Conservation (phyloP, 116 monocot genomes). For the Papilionanthe hybrid region DNA sequence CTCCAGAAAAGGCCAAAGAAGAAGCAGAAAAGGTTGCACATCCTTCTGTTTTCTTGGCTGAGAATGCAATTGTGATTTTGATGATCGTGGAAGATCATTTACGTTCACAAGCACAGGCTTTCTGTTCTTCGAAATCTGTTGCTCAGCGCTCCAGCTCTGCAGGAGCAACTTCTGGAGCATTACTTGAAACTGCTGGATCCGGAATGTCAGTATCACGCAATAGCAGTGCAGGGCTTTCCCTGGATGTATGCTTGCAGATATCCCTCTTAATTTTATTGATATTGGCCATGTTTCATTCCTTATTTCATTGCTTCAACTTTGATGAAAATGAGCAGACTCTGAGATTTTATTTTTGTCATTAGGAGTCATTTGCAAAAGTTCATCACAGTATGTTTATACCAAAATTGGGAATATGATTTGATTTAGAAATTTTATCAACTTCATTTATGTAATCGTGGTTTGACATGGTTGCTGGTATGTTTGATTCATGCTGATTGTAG, state of each 20-base stretch:
- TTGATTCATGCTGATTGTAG: constrained; percentile 6
- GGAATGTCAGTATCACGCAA: constrained; percentile 41
- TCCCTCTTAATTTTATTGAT: not conserved
- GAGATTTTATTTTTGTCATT: not conserved
- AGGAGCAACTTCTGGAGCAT: constrained; percentile 35
- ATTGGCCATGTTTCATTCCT: not conserved
- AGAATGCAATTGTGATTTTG: constrained; percentile 89
- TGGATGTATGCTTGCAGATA: constrained; percentile 65
- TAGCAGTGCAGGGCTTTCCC: constrained; percentile 71
- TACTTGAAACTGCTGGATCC: constrained; percentile 27
- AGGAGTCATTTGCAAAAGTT: not conserved
- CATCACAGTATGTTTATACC: not conserved
- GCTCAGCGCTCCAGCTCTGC: constrained; percentile 41
- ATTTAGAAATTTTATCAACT: not conserved
- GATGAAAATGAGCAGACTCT: not conserved
- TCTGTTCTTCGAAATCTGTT: constrained; percentile 33
- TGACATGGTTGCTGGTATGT: too few species aligned
- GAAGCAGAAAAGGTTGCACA: constrained; percentile 90
- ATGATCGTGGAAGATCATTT: constrained; percentile 99
- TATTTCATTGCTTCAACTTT: not conserved
- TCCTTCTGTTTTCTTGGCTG: constrained; percentile 87
- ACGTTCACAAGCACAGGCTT: constrained; percentile 64
- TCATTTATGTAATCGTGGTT: not conserved
- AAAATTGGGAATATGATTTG: not conserved
- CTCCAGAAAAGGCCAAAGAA: constrained; percentile 72